phyloP scores from a whole-genome alignment of 2,329 filamentous ascomycete genomes.

The Alternaria triticina region DNA sequence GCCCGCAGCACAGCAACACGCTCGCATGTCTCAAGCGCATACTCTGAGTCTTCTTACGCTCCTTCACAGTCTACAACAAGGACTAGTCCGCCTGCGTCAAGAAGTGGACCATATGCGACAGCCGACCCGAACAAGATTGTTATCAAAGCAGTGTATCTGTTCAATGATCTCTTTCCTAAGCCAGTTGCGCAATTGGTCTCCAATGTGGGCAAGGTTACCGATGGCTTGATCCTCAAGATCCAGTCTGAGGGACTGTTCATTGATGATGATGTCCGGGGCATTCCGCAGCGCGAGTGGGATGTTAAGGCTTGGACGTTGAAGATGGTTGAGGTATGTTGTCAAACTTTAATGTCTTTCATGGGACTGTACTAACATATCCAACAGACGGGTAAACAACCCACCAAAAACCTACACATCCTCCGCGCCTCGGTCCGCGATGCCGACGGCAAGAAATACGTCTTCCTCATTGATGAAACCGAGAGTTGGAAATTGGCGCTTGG shows the following conservation, averaged over 20 bases:
- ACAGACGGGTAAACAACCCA: slow-evolving; percentile 52
- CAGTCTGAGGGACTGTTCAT: slow-evolving; percentile 96
- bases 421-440: slow-evolving; percentile 64
- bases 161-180: slow-evolving; percentile 88
- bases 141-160: slow-evolving; percentile 89
- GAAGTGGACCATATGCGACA: slow-evolving; percentile 79
- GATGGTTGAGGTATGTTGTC: slow-evolving; percentile 74
- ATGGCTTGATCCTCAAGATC: slow-evolving; percentile 89
- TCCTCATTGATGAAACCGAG: slow-evolving; percentile 64
- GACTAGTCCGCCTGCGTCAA: slow-evolving; percentile 78
- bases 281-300: slow-evolving; percentile 98
- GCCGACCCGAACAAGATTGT: slow-evolving; percentile 96
- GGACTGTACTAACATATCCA: not conserved
- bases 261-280: slow-evolving; percentile 89
- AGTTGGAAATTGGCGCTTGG: slow-evolving; percentile 69
- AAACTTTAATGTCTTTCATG: no score
- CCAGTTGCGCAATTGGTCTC: slow-evolving; percentile 89
- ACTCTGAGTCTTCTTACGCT: slow-evolving; percentile 87
- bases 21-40: slow-evolving; percentile 56
- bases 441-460: slow-evolving; percentile 67
- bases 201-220: slow-evolving; percentile 82
- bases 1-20: slow-evolving; percentile 30
- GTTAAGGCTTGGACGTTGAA: slow-evolving; percentile 98
- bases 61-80: slow-evolving; percentile 83
- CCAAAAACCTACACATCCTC: slow-evolving; percentile 59